Conservation (phyloP, 225 moss, liverwort and hornwort species). For the Ulota crispa region DNA sequence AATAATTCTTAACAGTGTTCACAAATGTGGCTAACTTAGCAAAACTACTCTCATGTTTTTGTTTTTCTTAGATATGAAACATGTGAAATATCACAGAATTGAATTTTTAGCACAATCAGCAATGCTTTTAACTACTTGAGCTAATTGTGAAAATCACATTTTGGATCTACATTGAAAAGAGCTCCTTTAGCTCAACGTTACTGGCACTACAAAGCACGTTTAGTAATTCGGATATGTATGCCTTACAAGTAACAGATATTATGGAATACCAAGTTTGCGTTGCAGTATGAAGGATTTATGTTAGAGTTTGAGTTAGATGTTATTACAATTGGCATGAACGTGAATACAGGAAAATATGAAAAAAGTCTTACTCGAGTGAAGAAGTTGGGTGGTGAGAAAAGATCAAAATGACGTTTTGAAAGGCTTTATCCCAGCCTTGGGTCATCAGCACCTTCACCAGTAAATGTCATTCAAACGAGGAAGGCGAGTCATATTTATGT, state of each 20-base stretch:
- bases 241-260: background rate
- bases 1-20: background rate
- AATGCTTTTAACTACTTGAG: too few relatives aligned
- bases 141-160: too few relatives aligned
- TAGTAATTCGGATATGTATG: background rate
- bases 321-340: background rate
- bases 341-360: background rate
- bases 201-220: background rate
- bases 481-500: too few relatives aligned
- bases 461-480: background rate
- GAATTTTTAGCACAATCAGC: too few relatives aligned
- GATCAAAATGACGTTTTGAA: slow-evolving; percentile 72
- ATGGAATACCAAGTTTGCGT: background rate
- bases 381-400: slow-evolving; percentile 88
- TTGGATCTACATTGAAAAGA: too few relatives aligned
- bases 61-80: too few relatives aligned
- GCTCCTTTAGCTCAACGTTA: background rate
- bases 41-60: too few relatives aligned
- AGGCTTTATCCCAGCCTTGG: slow-evolving; percentile 80
- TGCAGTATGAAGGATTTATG: background rate
- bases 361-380: slow-evolving; percentile 58
- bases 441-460: slow-evolving; percentile 80
- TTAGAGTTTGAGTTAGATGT: background rate
- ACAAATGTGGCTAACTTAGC: too few relatives aligned
- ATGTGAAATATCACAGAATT: too few relatives aligned